phyloP scores from a whole-genome alignment of 169 alveolate genomes.

The Perkinsus marinus region DNA sequence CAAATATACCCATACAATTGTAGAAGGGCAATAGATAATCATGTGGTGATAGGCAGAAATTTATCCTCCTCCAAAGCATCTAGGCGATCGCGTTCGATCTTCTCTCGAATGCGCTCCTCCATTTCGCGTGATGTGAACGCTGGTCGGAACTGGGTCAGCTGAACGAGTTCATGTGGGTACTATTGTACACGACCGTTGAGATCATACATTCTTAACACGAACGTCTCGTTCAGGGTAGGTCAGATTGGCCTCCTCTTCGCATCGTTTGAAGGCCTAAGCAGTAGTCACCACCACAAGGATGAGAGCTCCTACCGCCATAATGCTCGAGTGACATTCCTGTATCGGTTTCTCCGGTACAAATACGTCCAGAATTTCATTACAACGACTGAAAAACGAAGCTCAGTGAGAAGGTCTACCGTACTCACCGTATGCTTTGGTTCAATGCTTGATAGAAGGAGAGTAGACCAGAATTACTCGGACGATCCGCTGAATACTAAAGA shows the following conservation, averaged over 20 bases:
- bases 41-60: background rate
- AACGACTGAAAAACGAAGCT: background rate
- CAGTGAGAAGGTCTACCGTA: background rate
- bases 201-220: background rate
- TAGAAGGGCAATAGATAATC: background rate
- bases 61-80: background rate
- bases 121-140: background rate
- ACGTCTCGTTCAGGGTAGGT: background rate
- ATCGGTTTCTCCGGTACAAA: background rate
- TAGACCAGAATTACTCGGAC: background rate
- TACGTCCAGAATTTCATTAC: background rate
- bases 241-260: background rate
- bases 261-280: background rate
- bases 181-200: background rate
- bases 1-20: background rate
- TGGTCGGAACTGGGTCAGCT: background rate
- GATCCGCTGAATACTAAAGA: background rate
- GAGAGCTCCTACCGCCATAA: background rate
- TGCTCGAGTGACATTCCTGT: background rate
- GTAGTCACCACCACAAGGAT: background rate
- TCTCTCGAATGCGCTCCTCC: background rate
- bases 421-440: background rate
- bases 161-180: background rate
- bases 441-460: background rate
- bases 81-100: background rate